These are phyloP conservation scores for Medicago ruthenica DNA, from an alignment of 306 rosid species.

Conservation along the genomic window DNA sequence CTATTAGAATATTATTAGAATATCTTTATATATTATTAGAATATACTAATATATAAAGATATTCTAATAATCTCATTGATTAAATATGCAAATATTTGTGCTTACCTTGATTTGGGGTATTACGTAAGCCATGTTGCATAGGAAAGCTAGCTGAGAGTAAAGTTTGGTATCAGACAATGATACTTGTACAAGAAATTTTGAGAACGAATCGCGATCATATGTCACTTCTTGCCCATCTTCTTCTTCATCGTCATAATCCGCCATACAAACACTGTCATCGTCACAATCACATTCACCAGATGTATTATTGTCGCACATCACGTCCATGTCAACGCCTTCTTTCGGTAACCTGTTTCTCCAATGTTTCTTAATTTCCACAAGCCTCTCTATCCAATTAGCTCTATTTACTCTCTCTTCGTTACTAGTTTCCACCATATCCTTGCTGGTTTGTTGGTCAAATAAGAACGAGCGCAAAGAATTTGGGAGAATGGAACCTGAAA, in stretches of 20 bases:
- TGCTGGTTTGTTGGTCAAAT: slow-evolving; percentile 66
- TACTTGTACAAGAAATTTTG: slow-evolving; percentile 63
- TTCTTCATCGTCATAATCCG: slow-evolving; percentile 61
- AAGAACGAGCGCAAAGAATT: slow-evolving; percentile 60
- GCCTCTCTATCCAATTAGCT: slow-evolving; percentile 90
- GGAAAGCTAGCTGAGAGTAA: slow-evolving; percentile 76
- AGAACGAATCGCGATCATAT: slow-evolving; percentile 58
- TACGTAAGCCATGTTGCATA: slow-evolving; percentile 88
- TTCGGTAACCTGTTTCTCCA: slow-evolving; percentile 64
- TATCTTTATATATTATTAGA: no score
- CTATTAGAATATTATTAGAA: no score
- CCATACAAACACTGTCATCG: slow-evolving; percentile 61
- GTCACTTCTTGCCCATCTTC: slow-evolving; percentile 50
- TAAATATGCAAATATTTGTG: slow-evolving; percentile 14
- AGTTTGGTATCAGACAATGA: slow-evolving; percentile 74
- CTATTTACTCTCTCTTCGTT: slow-evolving; percentile 59
- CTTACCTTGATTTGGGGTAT: slow-evolving; percentile 78
- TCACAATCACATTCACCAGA: slow-evolving; percentile 58
- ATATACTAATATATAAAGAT: no score
- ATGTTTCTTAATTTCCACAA: slow-evolving; percentile 75
- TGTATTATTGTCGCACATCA: slow-evolving; percentile 21
- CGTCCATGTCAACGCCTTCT: slow-evolving; percentile 53
- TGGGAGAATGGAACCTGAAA: slow-evolving; percentile 72
- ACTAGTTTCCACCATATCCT: slow-evolving; percentile 42
- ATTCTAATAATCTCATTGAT: no score